Percentiles rank a stretch among this genome's conserved stretches.
Evolutionary conservation across 148 eudicot genomes (phyloP).

Genomic region (Rhododendron vialii): DNA sequence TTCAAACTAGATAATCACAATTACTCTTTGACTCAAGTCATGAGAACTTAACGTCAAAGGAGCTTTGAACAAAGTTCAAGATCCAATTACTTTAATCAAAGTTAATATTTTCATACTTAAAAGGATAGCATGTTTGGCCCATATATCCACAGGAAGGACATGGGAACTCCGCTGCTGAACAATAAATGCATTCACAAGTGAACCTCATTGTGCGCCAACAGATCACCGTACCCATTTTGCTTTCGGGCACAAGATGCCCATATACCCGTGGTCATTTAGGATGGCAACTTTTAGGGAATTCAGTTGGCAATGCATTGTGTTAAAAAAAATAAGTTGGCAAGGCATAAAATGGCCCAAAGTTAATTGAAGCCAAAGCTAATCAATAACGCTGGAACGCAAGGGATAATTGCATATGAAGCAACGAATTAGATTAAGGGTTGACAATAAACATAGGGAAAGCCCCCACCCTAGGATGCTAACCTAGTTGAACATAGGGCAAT

Average conservation of each 20-base stretch:
- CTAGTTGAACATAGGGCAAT: background rate
- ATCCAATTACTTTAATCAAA: background rate
- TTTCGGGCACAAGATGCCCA: background rate
- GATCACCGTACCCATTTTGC: background rate
- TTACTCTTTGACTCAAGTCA: too few species aligned
- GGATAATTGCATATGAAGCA: background rate
- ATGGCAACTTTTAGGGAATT: background rate
- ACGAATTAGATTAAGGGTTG: background rate
- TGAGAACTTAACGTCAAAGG: background rate
- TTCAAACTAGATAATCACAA: background rate
- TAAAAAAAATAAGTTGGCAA: background rate
- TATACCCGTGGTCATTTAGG: background rate
- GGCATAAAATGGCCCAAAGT: background rate
- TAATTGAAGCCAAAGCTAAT: background rate
- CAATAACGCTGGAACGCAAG: background rate
- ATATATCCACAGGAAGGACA: background rate
- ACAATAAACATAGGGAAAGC: background rate
- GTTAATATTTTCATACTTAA: background rate
- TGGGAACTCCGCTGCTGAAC: background rate
- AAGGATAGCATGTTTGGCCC: background rate
- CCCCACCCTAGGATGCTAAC: background rate
- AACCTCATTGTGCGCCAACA: background rate
- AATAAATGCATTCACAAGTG: background rate
- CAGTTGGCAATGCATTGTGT: background rate
- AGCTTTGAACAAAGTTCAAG: background rate